Evolutionary conservation across 345 rosid genomes (phyloP), one percentile per base, ranked within the genome.

Genomic region (Ceriops tagal): DNA sequence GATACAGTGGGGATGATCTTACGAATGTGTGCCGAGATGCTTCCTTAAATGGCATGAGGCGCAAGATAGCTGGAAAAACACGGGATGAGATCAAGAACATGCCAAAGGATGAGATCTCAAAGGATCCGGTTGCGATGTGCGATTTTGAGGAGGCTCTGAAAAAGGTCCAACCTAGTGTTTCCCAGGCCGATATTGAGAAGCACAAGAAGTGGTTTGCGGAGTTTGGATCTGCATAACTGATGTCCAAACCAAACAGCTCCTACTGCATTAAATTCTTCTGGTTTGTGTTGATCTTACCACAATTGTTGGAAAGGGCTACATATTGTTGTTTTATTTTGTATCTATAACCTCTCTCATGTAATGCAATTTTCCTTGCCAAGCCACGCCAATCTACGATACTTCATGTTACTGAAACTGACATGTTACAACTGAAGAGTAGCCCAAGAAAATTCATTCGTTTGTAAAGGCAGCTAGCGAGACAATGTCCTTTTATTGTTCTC

Each of bases 1-100:
- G 99, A 70, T 96, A 96, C 80, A 96, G 99, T 82, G 98, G 99
- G 78, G 99, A 96, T 53, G 99, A 96, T 84, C 95, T 96, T 66
- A 92, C 99, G 3, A 96, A 92, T 56, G 96, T 95, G 65, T 95
- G 99, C 59, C 87, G 99, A 20, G 99, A 95, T 68, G 99, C 99
- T 59, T 95, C 99, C 53, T 82, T 96, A 85, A 92, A 96, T 63
- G 98, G 99, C 53, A 96, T 96, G 99, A 90, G 99, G 82, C 97
- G 99, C 52, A 96, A 96, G 80, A 96, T 96, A 79, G 98, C 98
- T 0, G 99, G 99, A 31, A 92, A 96, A 83, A 96, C 99, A 0
- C 83, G 99, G n/a, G 99, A 96, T 32, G 98, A 96, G 88, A 96
- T 96, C 28, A 96, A 92, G 86, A 96, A 88, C 84, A 96, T 96